These are phyloP conservation scores for Nemophila menziesii DNA, from an alignment of 257 asterid genomes.

Conservation along the genomic window DNA sequence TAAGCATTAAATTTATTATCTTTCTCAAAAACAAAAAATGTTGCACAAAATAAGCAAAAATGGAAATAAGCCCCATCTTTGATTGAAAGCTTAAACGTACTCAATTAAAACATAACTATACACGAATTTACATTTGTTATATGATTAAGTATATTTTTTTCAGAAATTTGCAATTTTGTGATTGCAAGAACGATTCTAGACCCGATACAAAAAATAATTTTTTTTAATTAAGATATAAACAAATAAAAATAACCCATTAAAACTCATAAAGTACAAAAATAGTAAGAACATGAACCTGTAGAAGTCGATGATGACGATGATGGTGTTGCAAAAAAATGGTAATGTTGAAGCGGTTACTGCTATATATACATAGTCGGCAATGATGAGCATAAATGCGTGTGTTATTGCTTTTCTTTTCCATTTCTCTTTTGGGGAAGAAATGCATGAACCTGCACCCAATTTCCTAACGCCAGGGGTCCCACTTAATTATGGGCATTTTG, in stretches of 20 bases:
- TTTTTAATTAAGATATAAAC: background rate
- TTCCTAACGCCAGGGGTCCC: background rate
- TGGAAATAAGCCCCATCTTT: too few relatives aligned
- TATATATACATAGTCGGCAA: background rate
- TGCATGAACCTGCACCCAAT: background rate
- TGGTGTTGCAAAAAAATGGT: background rate
- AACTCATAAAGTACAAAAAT: background rate
- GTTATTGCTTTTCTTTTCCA: background rate
- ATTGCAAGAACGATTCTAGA: background rate
- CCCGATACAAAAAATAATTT: background rate
- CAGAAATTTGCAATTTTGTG: constrained; percentile 1
- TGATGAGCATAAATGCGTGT: background rate
- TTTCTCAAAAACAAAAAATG: too few relatives aligned
- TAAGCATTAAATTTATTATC: too few relatives aligned
- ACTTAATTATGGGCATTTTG: background rate
- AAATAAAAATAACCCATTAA: background rate
- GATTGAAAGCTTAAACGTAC: too few relatives aligned
- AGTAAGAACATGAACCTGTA: constrained; percentile 6
- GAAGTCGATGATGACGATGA: background rate
- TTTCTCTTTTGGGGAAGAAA: background rate
- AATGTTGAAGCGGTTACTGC: background rate
- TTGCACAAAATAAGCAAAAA: too few relatives aligned
- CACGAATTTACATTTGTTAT: too few relatives aligned
- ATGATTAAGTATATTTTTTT: too few relatives aligned
- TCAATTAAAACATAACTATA: too few relatives aligned